Conservation (phyloP, 148 eudicot genomes). For the Vaccinium darrowii region DNA sequence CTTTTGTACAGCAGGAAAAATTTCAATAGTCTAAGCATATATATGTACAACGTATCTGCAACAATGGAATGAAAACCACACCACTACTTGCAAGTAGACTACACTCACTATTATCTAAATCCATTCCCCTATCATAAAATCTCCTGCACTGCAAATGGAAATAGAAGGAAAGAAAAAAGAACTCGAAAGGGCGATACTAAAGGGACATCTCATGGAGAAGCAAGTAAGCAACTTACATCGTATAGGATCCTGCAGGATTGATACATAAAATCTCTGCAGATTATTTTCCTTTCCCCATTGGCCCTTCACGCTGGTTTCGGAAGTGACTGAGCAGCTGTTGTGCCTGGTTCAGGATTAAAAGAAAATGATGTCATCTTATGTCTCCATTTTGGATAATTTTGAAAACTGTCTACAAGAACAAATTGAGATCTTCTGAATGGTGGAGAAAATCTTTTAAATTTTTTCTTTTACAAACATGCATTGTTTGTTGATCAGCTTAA, state of each 20-base stretch:
- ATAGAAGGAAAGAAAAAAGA: not conserved
- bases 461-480: not conserved
- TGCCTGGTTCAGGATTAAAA: slow-evolving; percentile 47
- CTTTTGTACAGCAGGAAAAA: not conserved
- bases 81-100: not conserved
- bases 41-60: slow-evolving; percentile 15
- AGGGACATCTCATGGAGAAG: slow-evolving; percentile 1
- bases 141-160: not conserved
- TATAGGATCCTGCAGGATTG: not conserved
- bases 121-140: slow-evolving; percentile 14
- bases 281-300: slow-evolving; percentile 50
- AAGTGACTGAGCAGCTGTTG: slow-evolving; percentile 93
- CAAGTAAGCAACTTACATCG: slow-evolving; percentile 11
- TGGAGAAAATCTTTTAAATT: not conserved
- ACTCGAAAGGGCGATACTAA: not conserved
- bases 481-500: not conserved
- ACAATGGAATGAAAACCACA: slow-evolving; percentile 2
- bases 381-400: not conserved
- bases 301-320: slow-evolving; percentile 79
- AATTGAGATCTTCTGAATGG: not conserved
- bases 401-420: not conserved
- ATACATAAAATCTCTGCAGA: slow-evolving; percentile 6
- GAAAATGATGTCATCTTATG: not conserved
- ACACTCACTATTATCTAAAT: not conserved
- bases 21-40: slow-evolving; percentile 6